These are phyloP conservation scores for Phytophthora ohioensis DNA, from an alignment of 352 stramenopile genomes.

Conservation along the genomic window DNA sequence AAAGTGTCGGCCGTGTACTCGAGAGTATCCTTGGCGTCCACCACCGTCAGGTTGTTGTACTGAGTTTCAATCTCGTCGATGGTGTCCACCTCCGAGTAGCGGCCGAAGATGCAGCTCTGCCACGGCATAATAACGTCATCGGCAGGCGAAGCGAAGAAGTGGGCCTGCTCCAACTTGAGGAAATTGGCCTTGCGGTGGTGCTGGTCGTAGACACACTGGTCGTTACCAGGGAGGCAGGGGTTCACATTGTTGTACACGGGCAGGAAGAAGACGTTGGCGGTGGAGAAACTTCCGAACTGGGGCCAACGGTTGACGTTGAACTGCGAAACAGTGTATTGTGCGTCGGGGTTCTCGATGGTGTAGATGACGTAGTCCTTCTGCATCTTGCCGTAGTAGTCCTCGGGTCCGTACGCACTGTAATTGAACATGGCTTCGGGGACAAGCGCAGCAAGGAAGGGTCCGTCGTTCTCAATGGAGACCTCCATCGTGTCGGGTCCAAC, in stretches of 20 bases:
- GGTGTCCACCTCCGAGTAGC: constrained; percentile 47
- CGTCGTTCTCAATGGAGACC: constrained; percentile 8
- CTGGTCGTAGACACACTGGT: constrained; percentile 37
- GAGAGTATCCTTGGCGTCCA: constrained; percentile 39
- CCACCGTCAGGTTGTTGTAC: constrained; percentile 43
- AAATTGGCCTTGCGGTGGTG: constrained; percentile 50
- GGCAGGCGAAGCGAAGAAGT: constrained; percentile 52
- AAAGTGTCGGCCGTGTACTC: constrained; percentile 52
- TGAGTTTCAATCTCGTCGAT: constrained; percentile 17
- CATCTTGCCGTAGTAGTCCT: constrained; percentile 40
- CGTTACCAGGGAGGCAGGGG: constrained; percentile 14
- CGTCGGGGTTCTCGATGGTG: constrained; percentile 33
- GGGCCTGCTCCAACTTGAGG: constrained; percentile 40
- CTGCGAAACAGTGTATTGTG: constrained; percentile 40
- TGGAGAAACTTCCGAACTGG: constrained; percentile 33
- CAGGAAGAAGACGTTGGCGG: constrained; percentile 39
- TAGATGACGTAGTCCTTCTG: constrained; percentile 51
- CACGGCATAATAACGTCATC: constrained; percentile 54
- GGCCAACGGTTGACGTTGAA: constrained; percentile 46
- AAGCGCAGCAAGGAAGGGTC: constrained; percentile 13
- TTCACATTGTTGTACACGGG: constrained; percentile 53
- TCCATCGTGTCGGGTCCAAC: constrained; percentile 44
- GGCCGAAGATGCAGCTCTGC: constrained; percentile 50
- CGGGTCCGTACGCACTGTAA: constrained; percentile 27
- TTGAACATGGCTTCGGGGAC: constrained; percentile 34